Evolutionary conservation across 805 yeast species (phyloP).

Genomic region (Lipomyces yamadae): DNA sequence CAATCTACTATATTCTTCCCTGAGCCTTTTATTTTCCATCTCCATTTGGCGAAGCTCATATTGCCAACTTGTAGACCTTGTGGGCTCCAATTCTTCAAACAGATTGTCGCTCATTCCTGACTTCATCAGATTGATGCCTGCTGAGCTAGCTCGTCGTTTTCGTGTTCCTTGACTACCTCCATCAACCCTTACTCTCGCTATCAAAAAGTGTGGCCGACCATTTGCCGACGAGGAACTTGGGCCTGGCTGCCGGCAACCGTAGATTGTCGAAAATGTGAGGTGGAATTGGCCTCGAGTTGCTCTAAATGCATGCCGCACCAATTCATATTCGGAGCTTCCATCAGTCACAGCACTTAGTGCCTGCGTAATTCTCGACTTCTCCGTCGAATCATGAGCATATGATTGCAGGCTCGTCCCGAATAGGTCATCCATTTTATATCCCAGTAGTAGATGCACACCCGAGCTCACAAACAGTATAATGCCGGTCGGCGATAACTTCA

Average conservation of each 20-base stretch:
- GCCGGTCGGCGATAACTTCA: conserved; percentile 21
- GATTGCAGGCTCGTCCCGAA: conserved; percentile 17
- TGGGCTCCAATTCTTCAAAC: conserved; percentile 20
- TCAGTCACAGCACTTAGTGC: not conserved
- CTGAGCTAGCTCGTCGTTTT: not conserved
- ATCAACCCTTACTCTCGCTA: conserved; percentile 13
- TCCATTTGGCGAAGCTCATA: conserved; percentile 28
- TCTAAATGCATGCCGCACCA: conserved; percentile 14
- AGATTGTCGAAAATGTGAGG: conserved; percentile 12
- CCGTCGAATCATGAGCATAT: conserved; percentile 1
- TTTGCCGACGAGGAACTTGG: not conserved
- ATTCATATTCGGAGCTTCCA: not conserved
- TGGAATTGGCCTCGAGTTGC: conserved; percentile 11
- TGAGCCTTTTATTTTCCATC: conserved; percentile 19
- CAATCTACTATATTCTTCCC: conserved; percentile 15
- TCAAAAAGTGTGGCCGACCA: conserved; percentile 7
- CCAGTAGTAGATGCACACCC: conserved; percentile 4
- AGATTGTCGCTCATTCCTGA: conserved; percentile 7
- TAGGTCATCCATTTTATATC: conserved; percentile 11
- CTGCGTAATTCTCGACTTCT: conserved; percentile 14
- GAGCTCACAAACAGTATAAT: conserved; percentile 21
- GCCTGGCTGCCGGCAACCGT: not conserved
- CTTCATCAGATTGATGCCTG: not conserved
- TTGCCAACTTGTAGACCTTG: conserved; percentile 31
- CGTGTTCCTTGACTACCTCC: not conserved